Conservation (phyloP, 768 basidiomycete genomes). For the Rhodosporidiobolus sp. region DNA sequence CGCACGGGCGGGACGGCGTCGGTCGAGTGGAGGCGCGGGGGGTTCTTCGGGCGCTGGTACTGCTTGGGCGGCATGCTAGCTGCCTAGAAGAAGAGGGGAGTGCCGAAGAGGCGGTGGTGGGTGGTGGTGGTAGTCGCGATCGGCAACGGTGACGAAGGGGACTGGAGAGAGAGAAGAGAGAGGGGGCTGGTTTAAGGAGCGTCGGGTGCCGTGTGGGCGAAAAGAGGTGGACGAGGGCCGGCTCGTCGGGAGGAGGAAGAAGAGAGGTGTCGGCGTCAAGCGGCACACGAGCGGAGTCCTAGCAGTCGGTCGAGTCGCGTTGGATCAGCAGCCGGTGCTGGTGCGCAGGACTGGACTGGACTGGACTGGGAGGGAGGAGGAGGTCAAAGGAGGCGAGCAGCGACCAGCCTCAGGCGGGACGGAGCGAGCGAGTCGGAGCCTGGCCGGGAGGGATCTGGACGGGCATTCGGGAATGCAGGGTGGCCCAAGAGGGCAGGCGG, state of each 20-base stretch:
- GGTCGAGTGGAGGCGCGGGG: slow-evolving; percentile 3
- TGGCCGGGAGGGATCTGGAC: too few relatives aligned
- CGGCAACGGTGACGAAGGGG: background rate
- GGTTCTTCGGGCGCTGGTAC: slow-evolving; percentile 29
- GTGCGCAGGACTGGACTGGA: too few relatives aligned
- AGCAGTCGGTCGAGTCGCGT: background rate
- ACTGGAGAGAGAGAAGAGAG: too few relatives aligned
- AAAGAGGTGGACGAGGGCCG: background rate
- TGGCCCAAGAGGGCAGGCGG: too few relatives aligned
- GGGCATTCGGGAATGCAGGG: too few relatives aligned
- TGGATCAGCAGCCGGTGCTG: too few relatives aligned
- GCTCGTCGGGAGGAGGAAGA: slow-evolving; percentile 2
- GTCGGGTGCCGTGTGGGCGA: background rate
- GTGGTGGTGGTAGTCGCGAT: too few relatives aligned
- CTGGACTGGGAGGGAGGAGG: too few relatives aligned
- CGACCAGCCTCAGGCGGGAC: too few relatives aligned
- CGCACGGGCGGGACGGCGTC: slow-evolving; percentile 5
- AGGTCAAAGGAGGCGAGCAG: too few relatives aligned
- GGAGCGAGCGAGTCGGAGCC: too few relatives aligned
- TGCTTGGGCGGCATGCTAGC: slow-evolving; percentile 26
- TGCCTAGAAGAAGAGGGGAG: background rate
- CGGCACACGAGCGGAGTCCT: background rate
- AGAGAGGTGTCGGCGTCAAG: background rate
- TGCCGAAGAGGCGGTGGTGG: slow-evolving; percentile 3
- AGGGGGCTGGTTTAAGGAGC: too few relatives aligned